These are phyloP conservation scores for Tetradesmus obliquus DNA, from an alignment of 139 green algal genomes.

Conservation along the genomic window DNA sequence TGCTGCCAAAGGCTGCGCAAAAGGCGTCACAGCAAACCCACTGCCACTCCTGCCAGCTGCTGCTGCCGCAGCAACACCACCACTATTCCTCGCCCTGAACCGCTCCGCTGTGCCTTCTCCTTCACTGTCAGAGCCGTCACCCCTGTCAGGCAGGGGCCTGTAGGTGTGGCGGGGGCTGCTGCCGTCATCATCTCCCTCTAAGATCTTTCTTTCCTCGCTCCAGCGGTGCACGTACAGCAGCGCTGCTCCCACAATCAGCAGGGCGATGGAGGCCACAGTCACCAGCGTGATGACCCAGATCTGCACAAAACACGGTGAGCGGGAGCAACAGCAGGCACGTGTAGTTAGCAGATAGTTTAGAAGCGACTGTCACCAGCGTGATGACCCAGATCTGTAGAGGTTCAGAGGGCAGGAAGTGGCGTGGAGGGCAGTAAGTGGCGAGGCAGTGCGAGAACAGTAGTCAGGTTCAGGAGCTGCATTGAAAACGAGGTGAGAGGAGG, in stretches of 20 bases:
- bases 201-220: conserved; percentile 12
- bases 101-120: background rate
- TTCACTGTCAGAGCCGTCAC: background rate
- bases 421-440: no score
- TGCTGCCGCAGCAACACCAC: background rate
- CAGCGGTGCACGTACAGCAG: conserved; percentile 42
- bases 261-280: conserved; percentile 20
- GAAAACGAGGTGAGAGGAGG: no score
- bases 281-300: conserved; percentile 48
- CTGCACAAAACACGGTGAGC: background rate
- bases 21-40: background rate
- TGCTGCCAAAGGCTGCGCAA: background rate
- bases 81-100: background rate
- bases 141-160: conserved; percentile 28
- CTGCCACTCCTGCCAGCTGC: background rate
- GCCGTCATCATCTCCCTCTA: background rate
- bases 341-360: background rate
- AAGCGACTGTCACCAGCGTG: conserved; percentile 36
- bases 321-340: background rate
- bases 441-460: no score
- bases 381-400: conserved; percentile 39
- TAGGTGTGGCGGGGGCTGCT: conserved; percentile 4
- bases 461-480: no score
- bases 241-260: conserved; percentile 34
- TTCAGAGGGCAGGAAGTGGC: no score